Evolutionary conservation across 495 filamentous ascomycete genomes (phyloP), one percentile per base, ranked within the genome.

Genomic region (Pyronema omphalodes): DNA sequence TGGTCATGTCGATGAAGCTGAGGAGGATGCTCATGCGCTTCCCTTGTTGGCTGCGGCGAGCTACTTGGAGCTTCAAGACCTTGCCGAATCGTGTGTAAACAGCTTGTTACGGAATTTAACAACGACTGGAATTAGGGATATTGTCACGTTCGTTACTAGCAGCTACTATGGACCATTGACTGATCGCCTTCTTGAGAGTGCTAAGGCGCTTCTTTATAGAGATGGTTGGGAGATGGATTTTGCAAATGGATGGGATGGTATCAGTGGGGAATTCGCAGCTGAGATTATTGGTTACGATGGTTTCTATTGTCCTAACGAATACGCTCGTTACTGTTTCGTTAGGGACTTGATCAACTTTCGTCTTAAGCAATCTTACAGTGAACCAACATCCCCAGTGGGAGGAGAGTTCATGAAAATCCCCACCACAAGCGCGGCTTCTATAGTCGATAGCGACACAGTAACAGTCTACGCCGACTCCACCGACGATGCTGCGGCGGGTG

Each of bases 151-250:
- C n/a, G 77, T 79, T 37, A 76, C 75, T 0, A 67, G 61, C 29
- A 79, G 76, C 52, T 79, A 78, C 60, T 79, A 79, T 54, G 77
- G 76, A 11, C 69, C 70, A 36, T 62, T 73, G 14, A 76, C 77
- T 5, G 76, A 77, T 43, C 68, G 73, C 41, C 69, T 79, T 9
- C 57, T 78, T 23, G 74, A 69, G 15, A 73, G 71, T 48, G 74
- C 76, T 4, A 79, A 77, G 58, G 73, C 76, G 11, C 73, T 79
- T 70, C 64, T 79, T n/a, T 76, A 74, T 50, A 64, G 77, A 45
- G 75, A 78, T 66, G 76, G 76, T 12, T 77, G 75, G 76, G 68
- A 74, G 53, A 79, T 79, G 77, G 68, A 68, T 9, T 56, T 78
- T 3, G 59, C 60, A 12, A 74, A 73, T 53, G 59, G 60, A 15